Conservation (phyloP, 257 asterid species). For the Capsicum chinense region DNA sequence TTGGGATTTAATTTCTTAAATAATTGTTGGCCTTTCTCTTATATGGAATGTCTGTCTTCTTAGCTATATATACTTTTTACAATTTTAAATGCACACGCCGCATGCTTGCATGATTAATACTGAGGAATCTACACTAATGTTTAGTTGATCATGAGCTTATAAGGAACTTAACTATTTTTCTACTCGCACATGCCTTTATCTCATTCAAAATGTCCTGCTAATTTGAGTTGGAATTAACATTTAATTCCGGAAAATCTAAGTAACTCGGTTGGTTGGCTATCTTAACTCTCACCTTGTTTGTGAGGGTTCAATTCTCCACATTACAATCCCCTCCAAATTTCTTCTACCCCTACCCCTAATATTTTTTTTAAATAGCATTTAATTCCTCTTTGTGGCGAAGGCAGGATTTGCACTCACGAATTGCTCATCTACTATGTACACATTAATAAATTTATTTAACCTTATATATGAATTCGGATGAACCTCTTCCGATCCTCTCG, state of each 20-base stretch:
- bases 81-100: constrained; percentile 40
- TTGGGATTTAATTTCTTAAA: constrained; percentile 36
- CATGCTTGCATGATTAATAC: constrained; percentile 66
- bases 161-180: not conserved
- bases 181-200: not conserved
- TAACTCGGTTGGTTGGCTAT: too few species aligned
- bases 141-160: constrained; percentile 19
- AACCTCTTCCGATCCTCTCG: not conserved
- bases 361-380: not conserved
- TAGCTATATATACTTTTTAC: not conserved
- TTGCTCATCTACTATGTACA: not conserved
- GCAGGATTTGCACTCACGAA: not conserved
- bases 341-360: too few species aligned
- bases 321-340: too few species aligned
- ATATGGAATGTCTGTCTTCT: constrained; percentile 61
- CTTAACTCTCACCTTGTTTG: too few species aligned
- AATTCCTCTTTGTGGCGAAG: not conserved
- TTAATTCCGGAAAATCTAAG: not conserved
- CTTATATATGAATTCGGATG: not conserved
- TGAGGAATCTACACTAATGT: constrained; percentile 35
- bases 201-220: not conserved
- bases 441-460: not conserved
- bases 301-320: too few species aligned
- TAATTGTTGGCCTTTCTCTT: constrained; percentile 51
- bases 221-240: not conserved